Evolutionary conservation across 192 early-diverging fungal species (phyloP), one percentile per base, ranked within the genome.

Genomic region (Jimgerdemannia flammicorona): DNA sequence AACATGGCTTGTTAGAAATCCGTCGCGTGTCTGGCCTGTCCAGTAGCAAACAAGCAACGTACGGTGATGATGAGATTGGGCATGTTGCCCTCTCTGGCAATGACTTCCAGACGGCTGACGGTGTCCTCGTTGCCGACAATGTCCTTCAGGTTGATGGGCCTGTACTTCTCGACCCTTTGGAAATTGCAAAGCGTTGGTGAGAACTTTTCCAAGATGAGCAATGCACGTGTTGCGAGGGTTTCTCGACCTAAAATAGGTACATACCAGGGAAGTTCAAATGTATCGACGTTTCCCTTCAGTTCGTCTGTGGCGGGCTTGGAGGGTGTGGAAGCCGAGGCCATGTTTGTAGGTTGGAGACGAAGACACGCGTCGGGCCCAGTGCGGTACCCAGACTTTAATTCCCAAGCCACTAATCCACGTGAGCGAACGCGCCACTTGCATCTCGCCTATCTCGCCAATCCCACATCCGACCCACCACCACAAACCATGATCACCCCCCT

Each of bases 111-210:
- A 10, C 97, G 84, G 17, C 90, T 83, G 17, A 99, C 92, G 9
- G 95, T 97, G 41, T 98, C 96, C 59, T 93, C 88, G 81, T 99
- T 99, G 8, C 97, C 97, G 1, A 97, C 96, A 79, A 99, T 92
- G 76, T 98, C 96, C 49, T 90, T 91, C 54, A 99, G 84, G 63
- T 90, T 71, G 18, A 83, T 77, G 20, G 97, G 97, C 70, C 97
- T 87, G 83, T 99, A 97, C 80, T 99, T 98, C 84, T 99, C 97
- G 40, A 99, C 92, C 94, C 94, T 85, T 49, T 44, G n/a, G 66
- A 66, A 9, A 40, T 7, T 11, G 19, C 2, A 40, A 4, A 40
- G 54, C n/a, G 76, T 70, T 42, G 43, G 63, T 17, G 67, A 68
- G 9, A 68, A 40, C 4, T 39, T 68, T 7, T 7, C 39, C 4